phyloP scores from a whole-genome alignment of 441 rosid genomes.

The Bocquillonia castaneifolia region DNA sequence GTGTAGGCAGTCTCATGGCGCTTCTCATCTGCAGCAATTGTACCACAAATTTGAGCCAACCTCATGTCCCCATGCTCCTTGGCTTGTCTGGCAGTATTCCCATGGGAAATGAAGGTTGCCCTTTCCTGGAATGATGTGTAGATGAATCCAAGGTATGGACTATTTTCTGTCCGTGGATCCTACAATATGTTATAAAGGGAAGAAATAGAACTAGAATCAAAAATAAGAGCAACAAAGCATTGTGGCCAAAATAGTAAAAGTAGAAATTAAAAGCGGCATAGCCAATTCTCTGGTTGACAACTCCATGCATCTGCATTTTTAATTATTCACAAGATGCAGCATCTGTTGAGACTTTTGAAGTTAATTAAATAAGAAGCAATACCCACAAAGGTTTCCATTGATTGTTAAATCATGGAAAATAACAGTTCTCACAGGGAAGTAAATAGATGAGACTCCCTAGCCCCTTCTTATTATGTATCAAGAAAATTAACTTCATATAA shows the following conservation, averaged over 20 bases:
- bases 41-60: slow-evolving; percentile 84
- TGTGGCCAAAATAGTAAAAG: not conserved
- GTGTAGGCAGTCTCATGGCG: slow-evolving; percentile 95
- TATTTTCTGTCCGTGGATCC: slow-evolving; percentile 87
- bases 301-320: not conserved
- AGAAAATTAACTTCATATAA: not conserved
- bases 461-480: not conserved
- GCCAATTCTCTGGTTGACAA: not conserved
- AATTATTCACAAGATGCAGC: not conserved
- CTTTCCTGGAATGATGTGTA: slow-evolving; percentile 96
- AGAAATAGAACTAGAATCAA: not conserved
- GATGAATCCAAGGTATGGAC: slow-evolving; percentile 82
- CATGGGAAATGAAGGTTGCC: slow-evolving; percentile 90
- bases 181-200: slow-evolving; percentile 23
- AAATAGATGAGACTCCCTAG: too few relatives aligned
- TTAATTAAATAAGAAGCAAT: not conserved
- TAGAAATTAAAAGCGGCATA: not conserved
- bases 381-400: not conserved
- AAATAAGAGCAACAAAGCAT: not conserved
- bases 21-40: slow-evolving; percentile 87
- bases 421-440: too few relatives aligned
- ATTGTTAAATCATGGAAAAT: not conserved
- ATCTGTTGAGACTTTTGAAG: not conserved
- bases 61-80: slow-evolving; percentile 74
- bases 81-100: slow-evolving; percentile 91